Conservation (phyloP, 768 basidiomycete species). For the Rhizopogon vulgaris region DNA sequence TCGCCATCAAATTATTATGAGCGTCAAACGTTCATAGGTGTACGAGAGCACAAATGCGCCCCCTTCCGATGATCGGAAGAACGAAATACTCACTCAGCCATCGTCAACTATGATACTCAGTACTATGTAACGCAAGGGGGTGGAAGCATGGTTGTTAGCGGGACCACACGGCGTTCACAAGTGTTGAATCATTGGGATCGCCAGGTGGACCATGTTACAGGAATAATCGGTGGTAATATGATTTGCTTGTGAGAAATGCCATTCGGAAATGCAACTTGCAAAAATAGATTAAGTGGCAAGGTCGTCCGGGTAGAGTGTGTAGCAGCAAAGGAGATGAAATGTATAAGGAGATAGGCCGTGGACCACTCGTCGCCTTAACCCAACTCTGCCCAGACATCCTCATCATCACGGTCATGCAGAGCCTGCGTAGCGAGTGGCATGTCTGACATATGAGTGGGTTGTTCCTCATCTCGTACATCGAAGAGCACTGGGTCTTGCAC, state of each 20-base stretch:
- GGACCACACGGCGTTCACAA: neutral
- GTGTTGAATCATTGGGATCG: neutral
- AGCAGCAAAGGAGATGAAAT: neutral
- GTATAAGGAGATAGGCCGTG: neutral
- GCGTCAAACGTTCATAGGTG: neutral
- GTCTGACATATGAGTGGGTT: constrained; percentile 30
- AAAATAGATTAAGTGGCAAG: neutral
- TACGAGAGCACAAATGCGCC: neutral
- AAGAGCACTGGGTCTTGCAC: constrained; percentile 59
- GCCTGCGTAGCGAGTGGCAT: constrained; percentile 60
- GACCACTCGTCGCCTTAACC: constrained; percentile 28
- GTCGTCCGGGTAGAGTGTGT: neutral
- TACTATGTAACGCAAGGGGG: neutral
- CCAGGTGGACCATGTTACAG: neutral
- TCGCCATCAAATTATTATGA: neutral
- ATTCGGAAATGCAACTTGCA: neutral
- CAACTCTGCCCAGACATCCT: constrained; percentile 69
- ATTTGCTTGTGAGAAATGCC: neutral
- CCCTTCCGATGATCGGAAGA: too few relatives aligned
- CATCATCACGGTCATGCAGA: constrained; percentile 49
- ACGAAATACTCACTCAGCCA: neutral
- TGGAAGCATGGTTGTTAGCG: neutral
- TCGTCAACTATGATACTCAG: neutral
- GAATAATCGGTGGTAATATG: neutral
- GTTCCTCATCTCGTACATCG: constrained; percentile 43